phyloP scores from a whole-genome alignment of 2,329 filamentous ascomycete species.

The Erysiphe pulchra region DNA sequence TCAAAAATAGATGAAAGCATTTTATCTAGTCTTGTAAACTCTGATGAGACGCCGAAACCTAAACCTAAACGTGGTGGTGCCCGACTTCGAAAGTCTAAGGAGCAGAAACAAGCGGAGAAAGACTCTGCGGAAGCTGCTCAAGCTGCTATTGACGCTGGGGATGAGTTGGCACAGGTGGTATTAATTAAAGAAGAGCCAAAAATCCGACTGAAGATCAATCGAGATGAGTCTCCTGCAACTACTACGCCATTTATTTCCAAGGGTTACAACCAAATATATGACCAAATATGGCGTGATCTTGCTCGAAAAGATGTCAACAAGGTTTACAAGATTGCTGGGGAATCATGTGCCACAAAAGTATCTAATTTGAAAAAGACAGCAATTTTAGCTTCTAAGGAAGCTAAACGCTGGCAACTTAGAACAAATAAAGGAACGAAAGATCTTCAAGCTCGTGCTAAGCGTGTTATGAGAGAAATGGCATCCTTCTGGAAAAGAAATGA shows the following conservation, averaged over 20 bases:
- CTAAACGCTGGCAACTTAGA: slow-evolving; percentile 84
- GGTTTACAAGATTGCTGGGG: slow-evolving; percentile 65
- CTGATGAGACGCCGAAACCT: slow-evolving; percentile 22
- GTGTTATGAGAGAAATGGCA: slow-evolving; percentile 99
- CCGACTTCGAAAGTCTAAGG: slow-evolving; percentile 74
- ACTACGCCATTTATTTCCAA: slow-evolving; percentile 46
- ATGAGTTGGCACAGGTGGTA: slow-evolving; percentile 36
- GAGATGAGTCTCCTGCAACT: slow-evolving; percentile 18
- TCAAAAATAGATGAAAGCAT: slow-evolving; percentile 65
- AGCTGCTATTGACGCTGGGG: slow-evolving; percentile 54
- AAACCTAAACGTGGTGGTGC: slow-evolving; percentile 24
- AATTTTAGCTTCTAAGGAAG: slow-evolving; percentile 88
- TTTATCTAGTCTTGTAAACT: slow-evolving; percentile 56
- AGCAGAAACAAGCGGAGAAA: slow-evolving; percentile 60
- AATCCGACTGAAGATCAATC: slow-evolving; percentile 33
- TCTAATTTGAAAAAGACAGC: slow-evolving; percentile 98
- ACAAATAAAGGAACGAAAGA: slow-evolving; percentile 99
- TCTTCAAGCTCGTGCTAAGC: slow-evolving; percentile 84
- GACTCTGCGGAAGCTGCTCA: slow-evolving; percentile 70
- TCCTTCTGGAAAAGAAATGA: slow-evolving; percentile 99
- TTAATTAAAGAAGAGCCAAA: slow-evolving; percentile 16
- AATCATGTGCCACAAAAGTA: slow-evolving; percentile 63
- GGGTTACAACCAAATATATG: slow-evolving; percentile 88
- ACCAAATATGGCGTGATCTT: slow-evolving; percentile 90
- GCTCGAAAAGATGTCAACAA: slow-evolving; percentile 85